phyloP scores from a whole-genome alignment of 2,329 filamentous ascomycete species.

The Colletotrichum salicis region DNA sequence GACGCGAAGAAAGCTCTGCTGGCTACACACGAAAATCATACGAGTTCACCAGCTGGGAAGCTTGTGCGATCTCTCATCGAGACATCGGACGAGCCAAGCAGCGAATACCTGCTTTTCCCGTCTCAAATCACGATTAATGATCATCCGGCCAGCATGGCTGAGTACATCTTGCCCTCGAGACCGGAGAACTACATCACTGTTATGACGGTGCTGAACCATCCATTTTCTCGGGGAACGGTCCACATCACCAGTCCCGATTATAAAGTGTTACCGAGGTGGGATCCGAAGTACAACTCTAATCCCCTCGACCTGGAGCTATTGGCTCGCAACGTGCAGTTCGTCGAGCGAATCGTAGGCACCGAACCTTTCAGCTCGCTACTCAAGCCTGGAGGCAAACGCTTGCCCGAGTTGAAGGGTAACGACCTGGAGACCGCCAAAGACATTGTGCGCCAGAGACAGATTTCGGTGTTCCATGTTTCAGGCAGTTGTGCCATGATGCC shows the following conservation, averaged over 20 bases:
- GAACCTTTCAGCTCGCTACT: constrained; percentile 54
- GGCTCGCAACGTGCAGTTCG: constrained; percentile 54
- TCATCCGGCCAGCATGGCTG: constrained; percentile 40
- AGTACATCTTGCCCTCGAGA: constrained; percentile 36
- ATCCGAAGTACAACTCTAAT: constrained; percentile 66
- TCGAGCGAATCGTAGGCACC: constrained; percentile 49
- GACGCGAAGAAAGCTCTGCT: constrained; percentile 42
- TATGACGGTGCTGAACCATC: constrained; percentile 69
- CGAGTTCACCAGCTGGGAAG: constrained; percentile 33
- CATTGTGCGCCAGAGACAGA: constrained; percentile 46
- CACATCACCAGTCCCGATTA: constrained; percentile 62
- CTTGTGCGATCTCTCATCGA: constrained; percentile 43
- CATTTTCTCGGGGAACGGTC: constrained; percentile 67
- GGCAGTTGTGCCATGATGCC: constrained; percentile 63
- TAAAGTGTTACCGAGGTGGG: constrained; percentile 58
- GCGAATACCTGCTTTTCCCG: constrained; percentile 49
- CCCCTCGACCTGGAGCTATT: constrained; percentile 67
- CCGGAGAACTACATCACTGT: constrained; percentile 64
- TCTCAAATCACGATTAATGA: constrained; percentile 43
- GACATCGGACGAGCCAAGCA: constrained; percentile 42
- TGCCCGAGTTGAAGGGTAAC: constrained; percentile 45
- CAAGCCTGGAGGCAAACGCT: constrained; percentile 49
- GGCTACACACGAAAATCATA: constrained; percentile 26
- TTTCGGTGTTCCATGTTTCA: constrained; percentile 57
- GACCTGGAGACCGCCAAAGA: constrained; percentile 48